Evolutionary conservation across 768 basidiomycete species (phyloP).

Genomic region (Tephrocybe sp.): DNA sequence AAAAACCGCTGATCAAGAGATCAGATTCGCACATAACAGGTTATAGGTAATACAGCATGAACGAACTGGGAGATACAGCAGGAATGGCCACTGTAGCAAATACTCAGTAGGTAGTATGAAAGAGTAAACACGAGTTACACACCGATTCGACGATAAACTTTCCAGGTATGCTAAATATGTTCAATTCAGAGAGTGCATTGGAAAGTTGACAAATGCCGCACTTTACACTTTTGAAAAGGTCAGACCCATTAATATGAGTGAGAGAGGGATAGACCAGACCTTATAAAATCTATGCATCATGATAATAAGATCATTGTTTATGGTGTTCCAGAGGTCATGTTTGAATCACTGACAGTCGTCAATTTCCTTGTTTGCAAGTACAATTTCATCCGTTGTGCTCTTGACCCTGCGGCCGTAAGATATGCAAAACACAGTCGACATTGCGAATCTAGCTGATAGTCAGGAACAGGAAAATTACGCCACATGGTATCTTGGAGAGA

Average conservation of each 20-base stretch:
- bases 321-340: not conserved
- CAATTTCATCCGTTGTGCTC: slow-evolving; percentile 3
- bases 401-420: slow-evolving; percentile 13
- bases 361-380: slow-evolving; percentile 1
- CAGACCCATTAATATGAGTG: not conserved
- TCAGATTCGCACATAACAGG: too few relatives aligned
- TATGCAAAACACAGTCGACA: slow-evolving; percentile 14
- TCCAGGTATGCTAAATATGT: slow-evolving; percentile 1
- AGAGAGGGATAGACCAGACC: too few relatives aligned
- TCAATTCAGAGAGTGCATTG: too few relatives aligned
- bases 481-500: not conserved
- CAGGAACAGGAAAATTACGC: not conserved
- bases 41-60: too few relatives aligned
- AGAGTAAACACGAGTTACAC: not conserved
- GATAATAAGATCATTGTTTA: not conserved
- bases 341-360: too few relatives aligned
- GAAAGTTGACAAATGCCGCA: not conserved
- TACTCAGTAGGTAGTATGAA: not conserved
- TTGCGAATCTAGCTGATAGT: slow-evolving; percentile 4
- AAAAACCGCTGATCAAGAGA: slow-evolving; percentile 35
- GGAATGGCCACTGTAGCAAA: slow-evolving; percentile 7
- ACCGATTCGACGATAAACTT: slow-evolving; percentile 8
- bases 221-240: not conserved
- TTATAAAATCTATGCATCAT: not conserved
- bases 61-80: slow-evolving; percentile 12